Evolutionary conservation across 140 eudicot species (phyloP), one percentile per base, ranked within the genome.

Genomic region (Cichorium intybus): DNA sequence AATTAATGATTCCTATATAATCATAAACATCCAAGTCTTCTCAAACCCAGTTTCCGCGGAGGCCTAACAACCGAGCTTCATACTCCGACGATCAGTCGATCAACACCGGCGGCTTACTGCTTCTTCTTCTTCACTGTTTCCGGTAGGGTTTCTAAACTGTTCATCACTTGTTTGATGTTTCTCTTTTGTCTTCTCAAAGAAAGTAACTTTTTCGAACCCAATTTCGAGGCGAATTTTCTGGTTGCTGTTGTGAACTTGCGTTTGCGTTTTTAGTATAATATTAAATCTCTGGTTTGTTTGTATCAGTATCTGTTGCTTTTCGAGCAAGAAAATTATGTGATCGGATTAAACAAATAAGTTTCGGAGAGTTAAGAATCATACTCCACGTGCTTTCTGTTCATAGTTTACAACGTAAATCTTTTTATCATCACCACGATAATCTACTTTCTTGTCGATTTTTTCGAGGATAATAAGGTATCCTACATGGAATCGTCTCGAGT

Each of bases 41-140:
- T 68, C 18, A 62, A 71, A 51, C 63, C 76, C 69, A 34, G 54
- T 61, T 71, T 55, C 76, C 76, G 62, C 76, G 53, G 56, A 60
- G 73, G 63, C 2, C 11, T 67, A 34, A 67, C 73, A 39, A 54
- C 49, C 62, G 24, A 47, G 45, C 16, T 70, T 60, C 11, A 6
- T 56, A 58, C 66, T 41, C 26, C 60, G 41, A 51, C 69, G 61
- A 69, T 69, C 43, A 70, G n/a, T n/a, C 10, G 39, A 62, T 6
- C 73, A 7, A 15, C 73, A 12, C 70, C 77, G 75, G 61, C 68
- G 68, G 10, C 61, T 33, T 62, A 5, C 64, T 7, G 0, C 16
- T 24, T 35, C 37, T 21, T 50, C 35, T 22, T 23, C 37, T 1
- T 60, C 69, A 24, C 62, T 20, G 33, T 18, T 62, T 71, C 77